Conservation (phyloP, 495 filamentous ascomycete species). For the Penicillium odoratum region DNA sequence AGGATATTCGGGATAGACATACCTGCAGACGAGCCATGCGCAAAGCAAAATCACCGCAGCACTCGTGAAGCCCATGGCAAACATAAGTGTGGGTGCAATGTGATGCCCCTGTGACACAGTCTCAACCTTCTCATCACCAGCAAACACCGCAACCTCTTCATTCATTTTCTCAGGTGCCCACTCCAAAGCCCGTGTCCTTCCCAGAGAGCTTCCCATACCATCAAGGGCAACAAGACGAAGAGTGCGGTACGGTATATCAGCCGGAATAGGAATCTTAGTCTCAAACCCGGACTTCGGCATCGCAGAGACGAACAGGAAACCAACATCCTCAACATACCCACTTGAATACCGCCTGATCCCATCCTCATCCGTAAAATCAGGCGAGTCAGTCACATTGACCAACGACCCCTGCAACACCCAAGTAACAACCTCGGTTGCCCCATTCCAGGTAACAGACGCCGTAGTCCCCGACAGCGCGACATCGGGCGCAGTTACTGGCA, state of each 20-base stretch:
- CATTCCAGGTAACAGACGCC: slow-evolving; percentile 42
- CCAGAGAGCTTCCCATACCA: slow-evolving; percentile 6
- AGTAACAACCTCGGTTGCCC: slow-evolving; percentile 39
- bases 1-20: not conserved
- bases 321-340: not conserved
- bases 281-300: slow-evolving; percentile 36
- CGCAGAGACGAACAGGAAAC: slow-evolving; percentile 26
- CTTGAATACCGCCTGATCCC: not conserved
- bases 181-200: slow-evolving; percentile 5
- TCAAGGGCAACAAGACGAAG: slow-evolving; percentile 21
- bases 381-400: slow-evolving; percentile 9
- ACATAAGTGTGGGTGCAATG: not conserved
- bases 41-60: slow-evolving; percentile 10
- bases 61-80: slow-evolving; percentile 17
- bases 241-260: slow-evolving; percentile 8
- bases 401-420: slow-evolving; percentile 36
- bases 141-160: slow-evolving; percentile 8
- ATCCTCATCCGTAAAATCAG: not conserved
- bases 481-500: slow-evolving; percentile 28
- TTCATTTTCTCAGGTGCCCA: slow-evolving; percentile 20
- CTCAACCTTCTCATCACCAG: not conserved
- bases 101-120: not conserved
- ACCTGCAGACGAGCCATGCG: slow-evolving; percentile 11
- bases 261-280: slow-evolving; percentile 28
- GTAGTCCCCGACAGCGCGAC: slow-evolving; percentile 28